Evolutionary conservation across 78 protist genomes (phyloP).

Genomic region (Diacronema lutheri): DNA sequence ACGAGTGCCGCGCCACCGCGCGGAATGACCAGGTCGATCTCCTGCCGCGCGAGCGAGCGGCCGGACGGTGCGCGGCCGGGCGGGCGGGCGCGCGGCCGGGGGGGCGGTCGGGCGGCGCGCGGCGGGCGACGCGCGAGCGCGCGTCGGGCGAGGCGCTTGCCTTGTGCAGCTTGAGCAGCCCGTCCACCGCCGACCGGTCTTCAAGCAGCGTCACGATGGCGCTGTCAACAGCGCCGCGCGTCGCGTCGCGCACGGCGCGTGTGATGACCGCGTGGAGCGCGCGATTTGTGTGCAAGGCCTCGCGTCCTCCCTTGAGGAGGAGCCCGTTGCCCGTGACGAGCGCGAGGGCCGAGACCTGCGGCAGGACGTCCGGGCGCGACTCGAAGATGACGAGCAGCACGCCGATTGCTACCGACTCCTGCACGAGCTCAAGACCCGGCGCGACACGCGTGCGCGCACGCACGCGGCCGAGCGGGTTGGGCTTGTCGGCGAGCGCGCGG

Average conservation of each 20-base stretch:
- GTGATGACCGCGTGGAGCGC: not conserved
- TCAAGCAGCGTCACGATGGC: not conserved
- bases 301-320: slow-evolving; percentile 75
- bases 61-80: not conserved
- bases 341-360: not conserved
- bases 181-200: not conserved
- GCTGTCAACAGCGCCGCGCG: not conserved
- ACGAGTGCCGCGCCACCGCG: slow-evolving; percentile 74
- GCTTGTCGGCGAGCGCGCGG: not conserved
- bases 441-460: not conserved
- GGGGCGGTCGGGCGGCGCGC: not conserved
- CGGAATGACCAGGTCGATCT: slow-evolving; percentile 83
- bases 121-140: not conserved
- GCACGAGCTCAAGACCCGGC: slow-evolving; percentile 52
- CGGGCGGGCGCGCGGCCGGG: not conserved
- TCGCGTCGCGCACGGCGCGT: not conserved
- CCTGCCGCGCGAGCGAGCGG: not conserved
- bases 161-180: not conserved
- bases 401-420: slow-evolving; percentile 64
- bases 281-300: slow-evolving; percentile 50
- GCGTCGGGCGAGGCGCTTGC: not conserved
- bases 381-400: slow-evolving; percentile 80
- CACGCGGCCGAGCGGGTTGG: slow-evolving; percentile 1
- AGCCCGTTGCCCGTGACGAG: slow-evolving; percentile 46
- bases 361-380: slow-evolving; percentile 65